Conservation (phyloP, 768 basidiomycete species). For the Leccinum subtestaceum region DNA sequence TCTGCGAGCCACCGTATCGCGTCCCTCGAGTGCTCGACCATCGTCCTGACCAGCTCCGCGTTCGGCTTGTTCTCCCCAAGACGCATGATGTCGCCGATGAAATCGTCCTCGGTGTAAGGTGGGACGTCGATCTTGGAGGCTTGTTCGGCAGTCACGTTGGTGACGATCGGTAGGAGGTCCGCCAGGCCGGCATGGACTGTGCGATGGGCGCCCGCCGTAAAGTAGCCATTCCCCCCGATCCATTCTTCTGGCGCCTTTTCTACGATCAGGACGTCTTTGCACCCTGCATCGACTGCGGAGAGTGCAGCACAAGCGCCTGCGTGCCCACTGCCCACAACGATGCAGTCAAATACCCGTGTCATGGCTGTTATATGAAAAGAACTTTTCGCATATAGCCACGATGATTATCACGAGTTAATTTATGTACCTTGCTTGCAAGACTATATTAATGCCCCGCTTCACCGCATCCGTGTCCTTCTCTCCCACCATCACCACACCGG, state of each 20-base stretch:
- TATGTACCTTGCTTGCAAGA: too few relatives aligned
- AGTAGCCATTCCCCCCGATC: constrained; percentile 71
- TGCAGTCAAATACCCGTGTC: constrained; percentile 43
- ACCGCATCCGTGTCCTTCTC: too few relatives aligned
- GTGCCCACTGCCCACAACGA: constrained; percentile 65
- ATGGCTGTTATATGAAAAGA: constrained; percentile 4
- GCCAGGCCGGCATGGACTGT: constrained; percentile 59
- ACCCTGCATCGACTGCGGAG: constrained; percentile 57
- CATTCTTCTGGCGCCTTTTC: constrained; percentile 65
- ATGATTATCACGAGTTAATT: too few relatives aligned
- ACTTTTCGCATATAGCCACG: not conserved
- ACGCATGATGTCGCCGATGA: constrained; percentile 58
- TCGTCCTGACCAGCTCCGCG: constrained; percentile 42
- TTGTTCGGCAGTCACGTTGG: constrained; percentile 43
- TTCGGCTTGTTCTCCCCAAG: constrained; percentile 52
- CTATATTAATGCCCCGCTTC: too few relatives aligned
- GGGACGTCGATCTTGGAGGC: constrained; percentile 52
- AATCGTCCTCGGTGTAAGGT: constrained; percentile 55
- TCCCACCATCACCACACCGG: too few relatives aligned
- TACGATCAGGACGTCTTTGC: constrained; percentile 57
- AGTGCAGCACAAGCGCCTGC: constrained; percentile 67
- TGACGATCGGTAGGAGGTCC: constrained; percentile 56
- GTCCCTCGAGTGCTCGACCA: constrained; percentile 56
- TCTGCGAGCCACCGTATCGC: constrained; percentile 57
- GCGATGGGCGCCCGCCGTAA: constrained; percentile 68